Percentiles rank a stretch among this genome's conserved stretches.
These are phyloP conservation scores for Vitis hybrid DNA, from an alignment of 177 flowering plant genomes.

Conservation along the genomic window DNA sequence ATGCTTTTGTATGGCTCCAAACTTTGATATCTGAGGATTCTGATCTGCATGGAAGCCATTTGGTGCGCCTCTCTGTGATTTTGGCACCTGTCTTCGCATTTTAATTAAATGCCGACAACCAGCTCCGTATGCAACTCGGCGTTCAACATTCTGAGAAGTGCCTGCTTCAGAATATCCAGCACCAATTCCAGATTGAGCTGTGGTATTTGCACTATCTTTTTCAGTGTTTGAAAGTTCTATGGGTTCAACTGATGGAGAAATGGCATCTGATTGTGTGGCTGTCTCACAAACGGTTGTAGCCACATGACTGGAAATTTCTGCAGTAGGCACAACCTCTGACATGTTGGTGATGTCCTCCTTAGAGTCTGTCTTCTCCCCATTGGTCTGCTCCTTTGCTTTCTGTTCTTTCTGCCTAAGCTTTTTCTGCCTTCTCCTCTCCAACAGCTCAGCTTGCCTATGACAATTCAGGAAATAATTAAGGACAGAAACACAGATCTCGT, in stretches of 20 bases:
- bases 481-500: not conserved
- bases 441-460: slow-evolving; percentile 63
- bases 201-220: slow-evolving; percentile 24
- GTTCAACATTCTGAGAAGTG: slow-evolving; percentile 31
- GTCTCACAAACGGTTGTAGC: slow-evolving; percentile 25
- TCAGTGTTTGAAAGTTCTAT: slow-evolving; percentile 14
- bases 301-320: slow-evolving; percentile 29
- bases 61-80: slow-evolving; percentile 31
- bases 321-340: slow-evolving; percentile 21
- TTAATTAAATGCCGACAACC: slow-evolving; percentile 21
- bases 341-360: slow-evolving; percentile 20
- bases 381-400: slow-evolving; percentile 54
- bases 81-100: slow-evolving; percentile 36
- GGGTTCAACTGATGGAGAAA: slow-evolving; percentile 21
- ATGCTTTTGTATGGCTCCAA: slow-evolving; percentile 38
- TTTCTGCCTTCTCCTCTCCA: slow-evolving; percentile 72
- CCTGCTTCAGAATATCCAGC: slow-evolving; percentile 22
- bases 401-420: slow-evolving; percentile 80
- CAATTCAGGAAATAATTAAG: not conserved
- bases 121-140: slow-evolving; percentile 20
- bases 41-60: slow-evolving; percentile 44
- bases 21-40: slow-evolving; percentile 35
- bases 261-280: slow-evolving; percentile 18
- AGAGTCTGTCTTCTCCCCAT: slow-evolving; percentile 27
- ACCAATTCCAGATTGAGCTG: slow-evolving; percentile 19